Evolutionary conservation across 2,329 filamentous ascomycete species (phyloP).

Genomic region (Magnaporthiopsis incrustans): DNA sequence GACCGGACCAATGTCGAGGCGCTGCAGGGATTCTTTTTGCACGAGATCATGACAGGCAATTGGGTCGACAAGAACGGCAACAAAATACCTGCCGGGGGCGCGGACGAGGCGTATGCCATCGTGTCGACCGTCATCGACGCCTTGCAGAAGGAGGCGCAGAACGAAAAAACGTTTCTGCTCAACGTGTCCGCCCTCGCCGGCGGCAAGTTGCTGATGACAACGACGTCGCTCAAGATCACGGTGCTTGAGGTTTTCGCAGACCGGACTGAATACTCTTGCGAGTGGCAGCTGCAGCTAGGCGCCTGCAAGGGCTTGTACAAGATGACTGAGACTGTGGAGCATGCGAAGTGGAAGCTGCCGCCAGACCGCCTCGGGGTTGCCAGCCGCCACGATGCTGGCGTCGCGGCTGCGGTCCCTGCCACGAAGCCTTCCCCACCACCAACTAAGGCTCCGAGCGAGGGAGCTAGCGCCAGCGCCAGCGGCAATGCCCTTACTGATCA

Average conservation of each 20-base stretch:
- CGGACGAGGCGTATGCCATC: slow-evolving; percentile 48
- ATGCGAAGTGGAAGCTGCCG: slow-evolving; percentile 30
- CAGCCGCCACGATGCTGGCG: slow-evolving; percentile 9
- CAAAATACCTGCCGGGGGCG: slow-evolving; percentile 30
- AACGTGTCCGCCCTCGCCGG: slow-evolving; percentile 51
- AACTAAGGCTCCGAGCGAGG: slow-evolving; percentile 8
- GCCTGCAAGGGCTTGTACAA: slow-evolving; percentile 43
- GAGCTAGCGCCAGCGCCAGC: slow-evolving; percentile 11
- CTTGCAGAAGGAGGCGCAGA: slow-evolving; percentile 25
- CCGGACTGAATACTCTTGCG: slow-evolving; percentile 38
- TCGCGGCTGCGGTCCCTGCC: slow-evolving; percentile 10
- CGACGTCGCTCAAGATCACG: slow-evolving; percentile 30
- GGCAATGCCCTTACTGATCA: background rate
- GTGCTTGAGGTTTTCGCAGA: slow-evolving; percentile 34
- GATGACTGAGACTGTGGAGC: slow-evolving; percentile 40
- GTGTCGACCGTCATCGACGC: slow-evolving; percentile 44
- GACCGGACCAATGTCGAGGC: slow-evolving; percentile 49
- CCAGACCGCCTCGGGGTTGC: slow-evolving; percentile 10
- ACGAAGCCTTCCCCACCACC: slow-evolving; percentile 1
- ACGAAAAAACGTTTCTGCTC: slow-evolving; percentile 48
- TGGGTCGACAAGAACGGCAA: slow-evolving; percentile 44
- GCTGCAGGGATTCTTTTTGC: slow-evolving; percentile 47
- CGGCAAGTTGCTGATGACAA: slow-evolving; percentile 40
- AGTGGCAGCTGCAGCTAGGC: slow-evolving; percentile 50
- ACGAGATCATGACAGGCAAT: slow-evolving; percentile 37